Conservation (phyloP, 2,329 filamentous ascomycete genomes). For the Ustulina deusta region DNA sequence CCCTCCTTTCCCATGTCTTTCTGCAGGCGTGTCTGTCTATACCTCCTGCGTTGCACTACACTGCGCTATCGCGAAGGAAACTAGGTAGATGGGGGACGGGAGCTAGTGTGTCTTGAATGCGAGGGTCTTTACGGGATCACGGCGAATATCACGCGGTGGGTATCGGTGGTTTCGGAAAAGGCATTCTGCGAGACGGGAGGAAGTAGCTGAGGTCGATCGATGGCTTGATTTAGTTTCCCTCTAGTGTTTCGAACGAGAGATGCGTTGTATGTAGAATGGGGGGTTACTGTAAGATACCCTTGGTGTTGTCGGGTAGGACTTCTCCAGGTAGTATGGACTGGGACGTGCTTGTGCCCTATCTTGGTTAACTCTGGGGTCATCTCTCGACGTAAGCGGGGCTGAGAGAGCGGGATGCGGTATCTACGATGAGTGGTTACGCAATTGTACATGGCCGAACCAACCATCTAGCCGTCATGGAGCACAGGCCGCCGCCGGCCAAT, state of each 20-base stretch:
- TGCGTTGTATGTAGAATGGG: background rate
- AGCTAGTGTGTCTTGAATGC: conserved; percentile 1
- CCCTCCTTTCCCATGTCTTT: background rate
- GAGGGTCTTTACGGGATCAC: conserved; percentile 10
- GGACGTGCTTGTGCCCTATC: background rate
- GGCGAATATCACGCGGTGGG: background rate
- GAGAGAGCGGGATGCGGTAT: background rate
- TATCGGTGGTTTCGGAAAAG: background rate
- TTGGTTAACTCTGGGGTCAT: conserved; percentile 4
- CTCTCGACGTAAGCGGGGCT: conserved; percentile 8
- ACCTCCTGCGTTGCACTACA: background rate
- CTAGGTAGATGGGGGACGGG: background rate
- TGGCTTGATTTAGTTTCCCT: background rate
- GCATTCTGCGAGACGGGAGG: background rate
- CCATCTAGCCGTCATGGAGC: background rate
- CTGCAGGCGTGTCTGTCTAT: background rate
- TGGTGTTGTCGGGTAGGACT: conserved; percentile 17
- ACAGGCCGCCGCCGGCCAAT: background rate
- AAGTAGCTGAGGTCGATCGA: background rate
- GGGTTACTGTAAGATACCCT: background rate
- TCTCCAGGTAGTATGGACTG: conserved; percentile 5
- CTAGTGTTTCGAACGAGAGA: background rate
- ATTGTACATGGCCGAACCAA: conserved; percentile 28
- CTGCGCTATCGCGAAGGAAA: background rate
- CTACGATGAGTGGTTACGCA: conserved; percentile 28